Evolutionary conservation across 176 grass and related monocot species (phyloP).

Genomic region (Rhynchospora pubera): DNA sequence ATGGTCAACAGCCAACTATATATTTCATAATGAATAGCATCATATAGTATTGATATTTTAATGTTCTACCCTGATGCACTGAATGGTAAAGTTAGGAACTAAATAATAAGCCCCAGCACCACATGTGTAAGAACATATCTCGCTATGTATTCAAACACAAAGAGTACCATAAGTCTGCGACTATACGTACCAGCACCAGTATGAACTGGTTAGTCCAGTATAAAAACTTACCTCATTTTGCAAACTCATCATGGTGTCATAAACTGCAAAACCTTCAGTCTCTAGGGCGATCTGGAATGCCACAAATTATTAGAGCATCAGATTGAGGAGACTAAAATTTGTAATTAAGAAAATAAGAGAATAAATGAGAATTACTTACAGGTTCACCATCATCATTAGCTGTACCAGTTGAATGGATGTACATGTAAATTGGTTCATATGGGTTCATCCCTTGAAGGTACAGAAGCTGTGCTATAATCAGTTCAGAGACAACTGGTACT

Average conservation of each 20-base stretch:
- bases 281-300: slow-evolving; percentile 75
- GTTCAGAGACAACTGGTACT: slow-evolving; percentile 80
- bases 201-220: neutral
- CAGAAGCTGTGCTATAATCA: slow-evolving; percentile 67
- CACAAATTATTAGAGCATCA: neutral
- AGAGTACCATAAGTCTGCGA: neutral
- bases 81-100: neutral
- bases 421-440: slow-evolving; percentile 79
- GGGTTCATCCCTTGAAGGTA: slow-evolving; percentile 93
- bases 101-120: neutral
- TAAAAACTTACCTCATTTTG: slow-evolving; percentile 57
- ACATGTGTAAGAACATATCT: neutral
- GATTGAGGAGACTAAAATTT: neutral
- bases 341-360: neutral
- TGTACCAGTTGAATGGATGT: slow-evolving; percentile 89
- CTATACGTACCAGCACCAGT: neutral
- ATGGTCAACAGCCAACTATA: neutral
- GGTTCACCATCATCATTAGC: slow-evolving; percentile 82
- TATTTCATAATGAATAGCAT: neutral
- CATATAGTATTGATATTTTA: neutral
- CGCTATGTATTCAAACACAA: neutral
- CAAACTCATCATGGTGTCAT: slow-evolving; percentile 90
- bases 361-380: slow-evolving; percentile 32
- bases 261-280: slow-evolving; percentile 93
- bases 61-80: neutral